Percentiles rank a stretch among this genome's conserved stretches.
phyloP scores from a whole-genome alignment of 805 yeast genomes.

The Candida sphagnicola region DNA sequence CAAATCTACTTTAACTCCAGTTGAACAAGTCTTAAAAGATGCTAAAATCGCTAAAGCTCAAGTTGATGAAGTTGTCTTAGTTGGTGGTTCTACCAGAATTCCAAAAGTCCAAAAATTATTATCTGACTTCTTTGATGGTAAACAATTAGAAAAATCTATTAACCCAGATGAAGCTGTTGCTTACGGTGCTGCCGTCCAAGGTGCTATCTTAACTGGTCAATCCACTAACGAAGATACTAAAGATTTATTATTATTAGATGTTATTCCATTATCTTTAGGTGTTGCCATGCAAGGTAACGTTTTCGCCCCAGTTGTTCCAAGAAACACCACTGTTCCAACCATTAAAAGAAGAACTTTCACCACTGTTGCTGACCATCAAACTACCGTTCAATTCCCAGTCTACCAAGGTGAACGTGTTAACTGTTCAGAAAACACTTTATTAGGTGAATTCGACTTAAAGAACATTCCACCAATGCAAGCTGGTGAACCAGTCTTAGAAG shows the following conservation, averaged over 20 bases:
- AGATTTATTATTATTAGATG: conserved; percentile 48
- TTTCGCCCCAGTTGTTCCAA: conserved; percentile 48
- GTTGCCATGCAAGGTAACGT: conserved; percentile 51
- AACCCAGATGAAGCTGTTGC: conserved; percentile 52
- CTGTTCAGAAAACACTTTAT: conserved; percentile 48
- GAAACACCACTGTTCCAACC: conserved; percentile 50
- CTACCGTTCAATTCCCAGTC: conserved; percentile 49
- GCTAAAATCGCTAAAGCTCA: conserved; percentile 38
- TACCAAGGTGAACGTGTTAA: conserved; percentile 52
- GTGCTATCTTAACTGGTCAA: conserved; percentile 50
- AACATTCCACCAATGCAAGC: conserved; percentile 49
- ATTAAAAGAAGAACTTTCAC: conserved; percentile 50
- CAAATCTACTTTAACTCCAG: conserved; percentile 49
- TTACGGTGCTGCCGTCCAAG: conserved; percentile 50
- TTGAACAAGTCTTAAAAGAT: conserved; percentile 47
- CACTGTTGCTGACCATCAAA: conserved; percentile 49
- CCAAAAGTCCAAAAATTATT: conserved; percentile 49
- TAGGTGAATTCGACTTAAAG: conserved; percentile 49
- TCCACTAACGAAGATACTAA: conserved; percentile 47
- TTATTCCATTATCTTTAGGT: conserved; percentile 48
- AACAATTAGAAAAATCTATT: conserved; percentile 46
- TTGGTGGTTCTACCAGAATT: conserved; percentile 52
- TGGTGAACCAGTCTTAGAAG: conserved; percentile 49
- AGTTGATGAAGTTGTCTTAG: conserved; percentile 47
- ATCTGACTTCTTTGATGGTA: conserved; percentile 49